Conservation (phyloP, 2,329 filamentous ascomycete species). For the Fusarium graminum region DNA sequence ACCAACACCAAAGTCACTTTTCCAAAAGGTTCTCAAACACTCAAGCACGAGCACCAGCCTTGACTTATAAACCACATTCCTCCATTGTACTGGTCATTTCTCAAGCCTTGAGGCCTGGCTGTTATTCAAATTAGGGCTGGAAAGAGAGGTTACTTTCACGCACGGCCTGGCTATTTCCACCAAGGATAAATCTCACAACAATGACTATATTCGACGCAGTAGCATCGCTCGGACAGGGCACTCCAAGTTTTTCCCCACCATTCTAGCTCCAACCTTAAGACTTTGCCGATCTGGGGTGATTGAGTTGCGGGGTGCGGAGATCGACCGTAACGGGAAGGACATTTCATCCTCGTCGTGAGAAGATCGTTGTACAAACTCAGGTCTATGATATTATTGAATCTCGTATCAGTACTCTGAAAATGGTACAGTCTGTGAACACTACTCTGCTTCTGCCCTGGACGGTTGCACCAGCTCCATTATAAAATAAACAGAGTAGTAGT, state of each 20-base stretch:
- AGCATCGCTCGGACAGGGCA: not conserved
- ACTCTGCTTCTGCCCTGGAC: too few relatives aligned
- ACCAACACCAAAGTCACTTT: not conserved
- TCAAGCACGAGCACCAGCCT: not conserved
- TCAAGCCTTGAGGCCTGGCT: not conserved
- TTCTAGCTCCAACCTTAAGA: not conserved
- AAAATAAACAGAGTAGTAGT: not conserved
- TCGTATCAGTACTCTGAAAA: not conserved
- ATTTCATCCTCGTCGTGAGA: not conserved
- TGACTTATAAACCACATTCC: conserved; percentile 6
- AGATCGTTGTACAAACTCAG: not conserved
- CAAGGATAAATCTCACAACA: conserved; percentile 23
- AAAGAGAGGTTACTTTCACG: not conserved
- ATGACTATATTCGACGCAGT: not conserved
- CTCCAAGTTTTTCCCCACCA: conserved; percentile 15
- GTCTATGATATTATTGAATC: not conserved
- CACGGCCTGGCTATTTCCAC: conserved; percentile 24
- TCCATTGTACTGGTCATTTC: not conserved
- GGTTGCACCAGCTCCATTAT: not conserved
- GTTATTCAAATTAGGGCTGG: not conserved
- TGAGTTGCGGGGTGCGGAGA: conserved; percentile 14
- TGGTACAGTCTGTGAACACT: not conserved
- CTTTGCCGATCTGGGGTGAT: conserved; percentile 26
- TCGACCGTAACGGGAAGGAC: conserved; percentile 11
- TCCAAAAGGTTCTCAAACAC: too few relatives aligned